A percentile compares a stretch with the other conserved stretches of the same genome.
Evolutionary conservation across 2,329 filamentous ascomycete species (phyloP).

Genomic region (Epichloe brachyelytri): DNA sequence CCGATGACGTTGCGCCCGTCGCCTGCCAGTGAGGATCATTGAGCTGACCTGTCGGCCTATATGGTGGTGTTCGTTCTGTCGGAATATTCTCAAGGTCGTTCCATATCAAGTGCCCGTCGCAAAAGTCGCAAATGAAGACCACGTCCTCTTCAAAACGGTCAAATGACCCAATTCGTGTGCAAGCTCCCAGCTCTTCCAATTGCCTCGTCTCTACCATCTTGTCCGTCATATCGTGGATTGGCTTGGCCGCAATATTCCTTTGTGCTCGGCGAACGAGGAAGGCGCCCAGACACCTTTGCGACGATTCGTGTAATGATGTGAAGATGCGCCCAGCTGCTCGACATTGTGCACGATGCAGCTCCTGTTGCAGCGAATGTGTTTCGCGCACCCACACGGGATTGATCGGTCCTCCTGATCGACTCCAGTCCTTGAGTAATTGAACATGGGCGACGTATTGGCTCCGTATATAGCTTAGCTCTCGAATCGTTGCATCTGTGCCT

Average conservation of each 20-base stretch:
- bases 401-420: conserved; percentile 39
- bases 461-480: conserved; percentile 34
- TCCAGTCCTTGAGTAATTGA: conserved; percentile 41
- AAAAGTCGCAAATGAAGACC: conserved; percentile 48
- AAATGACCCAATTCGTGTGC: conserved; percentile 41
- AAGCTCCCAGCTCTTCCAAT: conserved; percentile 36
- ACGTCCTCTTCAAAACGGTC: conserved; percentile 42
- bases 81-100: conserved; percentile 42
- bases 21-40: conserved; percentile 39
- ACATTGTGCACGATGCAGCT: conserved; percentile 45
- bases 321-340: conserved; percentile 44
- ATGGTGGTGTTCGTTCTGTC: conserved; percentile 25
- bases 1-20: conserved; percentile 27
- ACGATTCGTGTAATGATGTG: conserved; percentile 33
- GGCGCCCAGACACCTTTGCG: conserved; percentile 40
- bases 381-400: conserved; percentile 43
- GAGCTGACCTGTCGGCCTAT: conserved; percentile 7
- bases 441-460: conserved; percentile 33
- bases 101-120: conserved; percentile 48
- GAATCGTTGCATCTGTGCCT: conserved; percentile 35
- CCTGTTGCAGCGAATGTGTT: conserved; percentile 33
- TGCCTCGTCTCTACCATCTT: conserved; percentile 24
- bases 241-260: conserved; percentile 13
- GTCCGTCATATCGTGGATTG: conserved; percentile 12
- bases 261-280: conserved; percentile 40